Evolutionary conservation across 2,329 filamentous ascomycete genomes (phyloP).

Genomic region (Aspergillus sp.): DNA sequence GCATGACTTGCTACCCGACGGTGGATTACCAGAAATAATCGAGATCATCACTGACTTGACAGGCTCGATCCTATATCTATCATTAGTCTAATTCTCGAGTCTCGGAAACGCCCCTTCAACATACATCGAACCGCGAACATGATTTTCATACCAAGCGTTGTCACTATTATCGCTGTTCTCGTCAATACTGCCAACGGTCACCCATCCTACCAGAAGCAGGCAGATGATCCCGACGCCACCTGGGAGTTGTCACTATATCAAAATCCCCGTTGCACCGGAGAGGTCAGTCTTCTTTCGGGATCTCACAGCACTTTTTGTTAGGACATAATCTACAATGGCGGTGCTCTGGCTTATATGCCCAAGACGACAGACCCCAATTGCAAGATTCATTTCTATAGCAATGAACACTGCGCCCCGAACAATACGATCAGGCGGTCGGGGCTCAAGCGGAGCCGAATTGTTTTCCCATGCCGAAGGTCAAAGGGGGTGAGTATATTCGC

Average conservation of each 20-base stretch:
- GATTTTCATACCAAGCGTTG: neutral
- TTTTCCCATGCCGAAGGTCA: neutral
- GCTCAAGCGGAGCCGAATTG: neutral
- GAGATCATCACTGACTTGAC: too few species aligned
- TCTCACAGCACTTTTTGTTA: constrained; percentile 4
- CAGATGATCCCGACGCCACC: constrained; percentile 1
- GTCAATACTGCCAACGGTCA: neutral
- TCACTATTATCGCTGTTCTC: neutral
- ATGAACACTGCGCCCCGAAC: constrained; percentile 3
- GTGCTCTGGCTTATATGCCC: constrained; percentile 10
- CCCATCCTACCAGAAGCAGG: neutral
- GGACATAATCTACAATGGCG: constrained; percentile 10
- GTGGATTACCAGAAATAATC: too few species aligned
- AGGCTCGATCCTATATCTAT: too few species aligned
- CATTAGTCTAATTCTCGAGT: too few species aligned
- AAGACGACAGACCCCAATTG: neutral
- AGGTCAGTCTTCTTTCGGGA: constrained; percentile 9
- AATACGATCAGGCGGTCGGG: neutral
- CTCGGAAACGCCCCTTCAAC: too few species aligned
- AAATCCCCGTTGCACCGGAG: constrained; percentile 12
- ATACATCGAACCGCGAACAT: neutral
- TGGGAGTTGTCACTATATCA: constrained; percentile 13
- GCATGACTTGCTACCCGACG: too few species aligned
- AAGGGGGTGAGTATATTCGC: neutral
- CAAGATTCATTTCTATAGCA: constrained; percentile 4